Percentiles rank a stretch among this genome's conserved stretches.
phyloP scores from a whole-genome alignment of 2,329 filamentous ascomycete species.

The Truncatella angustata region DNA sequence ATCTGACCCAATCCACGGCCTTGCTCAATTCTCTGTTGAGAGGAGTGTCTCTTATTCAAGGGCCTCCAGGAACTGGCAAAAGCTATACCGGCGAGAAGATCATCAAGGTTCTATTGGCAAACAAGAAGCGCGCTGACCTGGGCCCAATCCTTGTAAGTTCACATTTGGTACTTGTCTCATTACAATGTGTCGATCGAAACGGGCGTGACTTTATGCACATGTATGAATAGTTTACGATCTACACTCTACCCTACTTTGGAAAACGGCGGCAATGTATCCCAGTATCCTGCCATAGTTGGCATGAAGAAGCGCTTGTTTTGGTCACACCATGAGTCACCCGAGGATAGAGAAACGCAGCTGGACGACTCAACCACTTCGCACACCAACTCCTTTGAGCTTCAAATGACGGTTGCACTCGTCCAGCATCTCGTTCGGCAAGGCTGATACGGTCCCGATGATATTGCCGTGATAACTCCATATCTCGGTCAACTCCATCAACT shows the following conservation, averaged over 20 bases:
- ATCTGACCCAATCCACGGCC: no score
- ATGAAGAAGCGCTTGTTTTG: constrained; percentile 53
- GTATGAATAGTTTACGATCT: constrained; percentile 48
- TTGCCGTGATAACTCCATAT: constrained; percentile 70
- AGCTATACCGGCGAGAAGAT: constrained; percentile 58
- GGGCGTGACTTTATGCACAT: constrained; percentile 61
- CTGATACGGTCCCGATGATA: constrained; percentile 55
- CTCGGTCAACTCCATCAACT: constrained; percentile 55
- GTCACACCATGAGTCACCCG: constrained; percentile 36
- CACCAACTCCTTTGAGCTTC: constrained; percentile 59
- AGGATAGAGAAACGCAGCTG: constrained; percentile 24
- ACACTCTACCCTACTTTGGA: constrained; percentile 52
- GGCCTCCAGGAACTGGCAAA: constrained; percentile 71
- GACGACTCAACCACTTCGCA: constrained; percentile 42
- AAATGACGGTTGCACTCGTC: constrained; percentile 62
- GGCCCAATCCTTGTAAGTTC: constrained; percentile 53
- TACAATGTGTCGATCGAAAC: constrained; percentile 48
- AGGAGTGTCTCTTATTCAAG: no score
- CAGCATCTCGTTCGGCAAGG: constrained; percentile 66
- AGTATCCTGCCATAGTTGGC: constrained; percentile 44
- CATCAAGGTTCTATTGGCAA: constrained; percentile 52
- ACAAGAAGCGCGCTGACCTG: constrained; percentile 35
- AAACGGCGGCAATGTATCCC: constrained; percentile 38
- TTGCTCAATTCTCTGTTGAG: no score
- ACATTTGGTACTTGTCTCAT: constrained; percentile 59